Conservation (phyloP, 768 basidiomycete genomes). For the Boletellus ananiceps region DNA sequence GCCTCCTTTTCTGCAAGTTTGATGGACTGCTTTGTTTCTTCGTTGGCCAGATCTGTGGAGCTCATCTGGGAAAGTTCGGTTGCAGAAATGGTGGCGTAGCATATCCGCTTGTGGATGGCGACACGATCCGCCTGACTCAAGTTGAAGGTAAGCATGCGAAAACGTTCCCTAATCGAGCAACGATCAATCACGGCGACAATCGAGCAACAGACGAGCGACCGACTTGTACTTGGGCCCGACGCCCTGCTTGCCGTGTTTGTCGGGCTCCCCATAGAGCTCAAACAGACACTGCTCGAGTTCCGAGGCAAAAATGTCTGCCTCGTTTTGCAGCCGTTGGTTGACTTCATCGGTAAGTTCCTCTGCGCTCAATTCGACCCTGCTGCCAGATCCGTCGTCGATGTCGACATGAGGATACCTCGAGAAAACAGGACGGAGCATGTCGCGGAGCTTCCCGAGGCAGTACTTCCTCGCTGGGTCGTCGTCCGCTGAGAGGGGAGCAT, state of each 20-base stretch:
- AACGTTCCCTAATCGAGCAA: conserved; percentile 63
- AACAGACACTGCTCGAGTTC: conserved; percentile 76
- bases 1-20: conserved; percentile 79
- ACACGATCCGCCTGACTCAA: conserved; percentile 78
- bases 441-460: conserved; percentile 71
- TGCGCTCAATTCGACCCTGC: conserved; percentile 40
- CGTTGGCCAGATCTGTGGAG: conserved; percentile 83
- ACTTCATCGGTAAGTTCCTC: conserved; percentile 61
- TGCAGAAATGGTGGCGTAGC: conserved; percentile 58
- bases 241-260: conserved; percentile 58
- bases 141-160: conserved; percentile 87
- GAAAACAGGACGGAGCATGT: conserved; percentile 68
- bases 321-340: conserved; percentile 48
- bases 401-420: conserved; percentile 59
- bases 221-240: conserved; percentile 83
- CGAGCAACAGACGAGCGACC: conserved; percentile 19
- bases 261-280: conserved; percentile 71
- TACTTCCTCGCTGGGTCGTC: conserved; percentile 80
- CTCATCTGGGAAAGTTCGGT: conserved; percentile 79
- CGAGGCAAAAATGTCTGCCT: conserved; percentile 59
- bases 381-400: conserved; percentile 27
- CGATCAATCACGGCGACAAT: neutral
- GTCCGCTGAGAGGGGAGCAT: conserved; percentile 34
- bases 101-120: conserved; percentile 74
- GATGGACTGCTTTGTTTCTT: conserved; percentile 80